A percentile compares a stretch with the other conserved stretches of the same genome.
Evolutionary conservation across 305 asterid genomes (phyloP).

Genomic region (Plantago coronopus): DNA sequence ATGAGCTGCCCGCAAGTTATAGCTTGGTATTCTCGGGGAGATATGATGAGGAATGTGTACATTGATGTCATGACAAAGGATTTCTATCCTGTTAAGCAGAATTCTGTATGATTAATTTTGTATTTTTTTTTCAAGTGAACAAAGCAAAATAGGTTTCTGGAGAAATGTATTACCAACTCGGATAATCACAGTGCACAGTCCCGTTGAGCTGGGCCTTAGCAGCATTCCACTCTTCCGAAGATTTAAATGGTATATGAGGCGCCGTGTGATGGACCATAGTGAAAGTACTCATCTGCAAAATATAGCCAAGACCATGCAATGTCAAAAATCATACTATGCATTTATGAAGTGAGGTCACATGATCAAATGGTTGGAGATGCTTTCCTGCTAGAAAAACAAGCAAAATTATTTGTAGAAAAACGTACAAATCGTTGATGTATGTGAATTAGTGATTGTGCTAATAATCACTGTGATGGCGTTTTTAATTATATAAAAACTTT

Average conservation of each 20-base stretch:
- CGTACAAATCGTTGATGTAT: too few species aligned
- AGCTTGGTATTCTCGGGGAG: conserved; percentile 90
- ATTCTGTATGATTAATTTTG: background rate
- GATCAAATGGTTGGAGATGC: background rate
- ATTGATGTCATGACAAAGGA: conserved; percentile 87
- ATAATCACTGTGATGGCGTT: too few species aligned
- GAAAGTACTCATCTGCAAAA: conserved; percentile 87
- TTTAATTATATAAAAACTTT: too few species aligned
- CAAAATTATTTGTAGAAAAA: too few species aligned
- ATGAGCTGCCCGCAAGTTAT: conserved; percentile 81
- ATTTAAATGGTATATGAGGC: conserved; percentile 92
- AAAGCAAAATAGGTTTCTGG: background rate
- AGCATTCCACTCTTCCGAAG: conserved; percentile 82
- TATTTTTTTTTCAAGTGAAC: background rate
- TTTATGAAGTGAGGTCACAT: conserved; percentile 6
- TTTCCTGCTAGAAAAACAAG: background rate
- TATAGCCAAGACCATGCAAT: conserved; percentile 2
- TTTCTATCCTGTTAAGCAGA: conserved; percentile 69
- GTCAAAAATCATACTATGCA: conserved; percentile 8
- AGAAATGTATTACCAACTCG: conserved; percentile 55
- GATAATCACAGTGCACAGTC: conserved; percentile 93
- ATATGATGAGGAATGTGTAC: conserved; percentile 96
- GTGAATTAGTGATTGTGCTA: too few species aligned
- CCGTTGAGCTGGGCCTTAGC: conserved; percentile 97
- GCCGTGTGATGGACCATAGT: conserved; percentile 99